phyloP scores from a whole-genome alignment of 805 yeast genomes.

The Monosporozyma solicola region DNA sequence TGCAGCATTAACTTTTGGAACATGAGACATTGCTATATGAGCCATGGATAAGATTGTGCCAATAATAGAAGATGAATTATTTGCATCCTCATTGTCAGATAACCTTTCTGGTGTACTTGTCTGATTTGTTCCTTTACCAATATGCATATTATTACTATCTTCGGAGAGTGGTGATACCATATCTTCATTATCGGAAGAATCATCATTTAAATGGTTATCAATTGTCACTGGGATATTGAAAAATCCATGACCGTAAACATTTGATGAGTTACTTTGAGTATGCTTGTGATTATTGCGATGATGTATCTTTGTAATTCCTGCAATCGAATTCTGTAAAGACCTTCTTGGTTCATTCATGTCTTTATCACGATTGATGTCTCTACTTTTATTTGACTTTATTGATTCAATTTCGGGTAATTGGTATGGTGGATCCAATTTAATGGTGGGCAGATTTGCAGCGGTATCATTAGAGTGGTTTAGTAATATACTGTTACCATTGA shows the following conservation, averaged over 20 bases:
- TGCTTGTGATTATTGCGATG: neutral
- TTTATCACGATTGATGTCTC: neutral
- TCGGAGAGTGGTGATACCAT: neutral
- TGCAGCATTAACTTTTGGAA: slow-evolving; percentile 8
- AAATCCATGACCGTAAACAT: slow-evolving; percentile 7
- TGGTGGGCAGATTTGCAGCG: neutral
- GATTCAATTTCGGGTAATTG: slow-evolving; percentile 23
- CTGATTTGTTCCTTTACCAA: neutral
- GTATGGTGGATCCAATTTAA: slow-evolving; percentile 5
- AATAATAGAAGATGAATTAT: slow-evolving; percentile 30
- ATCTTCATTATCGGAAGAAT: neutral
- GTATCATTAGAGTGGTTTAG: neutral
- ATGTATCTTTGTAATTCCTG: slow-evolving; percentile 10
- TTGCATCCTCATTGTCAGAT: neutral
- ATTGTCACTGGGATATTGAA: slow-evolving; percentile 18
- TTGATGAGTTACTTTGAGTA: neutral
- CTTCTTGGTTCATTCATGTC: slow-evolving; percentile 9
- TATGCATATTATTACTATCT: neutral
- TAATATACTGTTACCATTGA: neutral
- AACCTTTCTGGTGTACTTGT: neutral
- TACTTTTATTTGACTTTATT: slow-evolving; percentile 12
- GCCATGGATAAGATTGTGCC: slow-evolving; percentile 40
- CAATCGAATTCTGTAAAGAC: slow-evolving; percentile 17
- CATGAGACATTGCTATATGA: slow-evolving; percentile 36
- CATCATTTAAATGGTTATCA: slow-evolving; percentile 6